Evolutionary conservation across 1,139 yeast species (phyloP).

Genomic region (Saccharomyces pastorianus): DNA sequence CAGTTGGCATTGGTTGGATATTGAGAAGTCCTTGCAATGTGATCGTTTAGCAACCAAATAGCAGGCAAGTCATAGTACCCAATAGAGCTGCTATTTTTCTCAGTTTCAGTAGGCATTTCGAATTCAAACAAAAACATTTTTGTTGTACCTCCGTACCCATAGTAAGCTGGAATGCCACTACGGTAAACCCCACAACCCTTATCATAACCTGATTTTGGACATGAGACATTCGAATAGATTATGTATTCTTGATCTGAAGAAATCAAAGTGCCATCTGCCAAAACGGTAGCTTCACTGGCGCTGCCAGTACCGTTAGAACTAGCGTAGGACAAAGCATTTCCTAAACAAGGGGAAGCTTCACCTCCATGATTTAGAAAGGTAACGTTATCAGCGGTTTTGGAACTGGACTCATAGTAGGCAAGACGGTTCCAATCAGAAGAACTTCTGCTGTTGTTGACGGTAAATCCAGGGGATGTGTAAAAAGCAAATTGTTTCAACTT

Average conservation of each 20-base stretch:
- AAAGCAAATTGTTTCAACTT: conserved; percentile 56
- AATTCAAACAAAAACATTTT: conserved; percentile 71
- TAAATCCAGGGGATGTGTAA: conserved; percentile 38
- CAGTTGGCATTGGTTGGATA: conserved; percentile 55
- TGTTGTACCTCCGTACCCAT: conserved; percentile 57
- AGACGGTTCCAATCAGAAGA: conserved; percentile 39
- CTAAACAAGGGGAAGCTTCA: conserved; percentile 49
- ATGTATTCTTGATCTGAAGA: conserved; percentile 52
- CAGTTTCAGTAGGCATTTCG: conserved; percentile 48
- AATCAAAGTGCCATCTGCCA: conserved; percentile 43
- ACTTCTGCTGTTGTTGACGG: conserved; percentile 17
- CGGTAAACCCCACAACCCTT: conserved; percentile 50
- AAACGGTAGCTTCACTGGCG: conserved; percentile 41
- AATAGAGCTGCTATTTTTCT: conserved; percentile 33
- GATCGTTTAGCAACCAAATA: conserved; percentile 64
- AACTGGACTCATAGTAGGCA: conserved; percentile 38
- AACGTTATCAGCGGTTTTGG: conserved; percentile 44
- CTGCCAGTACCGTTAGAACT: conserved; percentile 38
- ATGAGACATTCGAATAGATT: conserved; percentile 51
- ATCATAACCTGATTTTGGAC: conserved; percentile 40
- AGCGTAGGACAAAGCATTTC: conserved; percentile 53
- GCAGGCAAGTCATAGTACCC: conserved; percentile 58
- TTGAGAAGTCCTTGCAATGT: conserved; percentile 73
- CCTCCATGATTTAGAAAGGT: conserved; percentile 55
- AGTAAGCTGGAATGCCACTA: conserved; percentile 62